Evolutionary conservation across 2,329 filamentous ascomycete species (phyloP).

Genomic region (Tolypocladium paradoxum): DNA sequence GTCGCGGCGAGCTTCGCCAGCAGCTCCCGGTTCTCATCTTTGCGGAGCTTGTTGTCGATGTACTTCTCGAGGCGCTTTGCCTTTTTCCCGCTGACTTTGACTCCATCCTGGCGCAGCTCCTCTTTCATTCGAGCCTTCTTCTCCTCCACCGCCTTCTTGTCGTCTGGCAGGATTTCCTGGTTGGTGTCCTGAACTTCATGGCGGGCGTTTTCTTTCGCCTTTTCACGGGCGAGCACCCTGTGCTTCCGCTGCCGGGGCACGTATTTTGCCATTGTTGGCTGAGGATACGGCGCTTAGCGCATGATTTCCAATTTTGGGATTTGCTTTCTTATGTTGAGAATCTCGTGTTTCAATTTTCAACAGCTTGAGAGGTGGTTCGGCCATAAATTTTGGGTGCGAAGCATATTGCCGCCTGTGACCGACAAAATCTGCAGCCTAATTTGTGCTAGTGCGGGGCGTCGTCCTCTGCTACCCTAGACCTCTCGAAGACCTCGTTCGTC

Average conservation of each 20-base stretch:
- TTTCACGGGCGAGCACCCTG: slow-evolving; percentile 55
- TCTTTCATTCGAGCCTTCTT: slow-evolving; percentile 45
- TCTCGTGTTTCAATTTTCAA: background rate
- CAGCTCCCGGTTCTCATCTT: slow-evolving; percentile 80
- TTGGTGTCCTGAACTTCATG: slow-evolving; percentile 28
- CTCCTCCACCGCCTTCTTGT: slow-evolving; percentile 41
- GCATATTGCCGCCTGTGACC: slow-evolving; percentile 25
- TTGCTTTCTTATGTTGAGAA: background rate
- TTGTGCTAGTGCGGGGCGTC: slow-evolving; percentile 23
- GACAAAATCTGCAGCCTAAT: slow-evolving; percentile 18
- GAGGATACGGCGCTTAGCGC: background rate
- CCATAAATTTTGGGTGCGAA: slow-evolving; percentile 23
- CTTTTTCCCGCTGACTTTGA: slow-evolving; percentile 53
- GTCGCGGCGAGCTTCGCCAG: slow-evolving; percentile 71
- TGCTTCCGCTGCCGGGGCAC: slow-evolving; percentile 57
- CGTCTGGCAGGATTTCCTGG: slow-evolving; percentile 21
- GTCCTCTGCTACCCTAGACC: background rate
- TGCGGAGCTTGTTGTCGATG: slow-evolving; percentile 82
- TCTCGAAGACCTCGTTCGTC: background rate
- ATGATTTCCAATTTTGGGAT: background rate
- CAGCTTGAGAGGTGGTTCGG: background rate
- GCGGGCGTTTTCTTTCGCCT: slow-evolving; percentile 31
- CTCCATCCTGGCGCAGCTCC: slow-evolving; percentile 38
- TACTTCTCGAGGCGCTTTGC: slow-evolving; percentile 58
- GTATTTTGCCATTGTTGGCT: slow-evolving; percentile 40